phyloP scores from a whole-genome alignment of 371 early-diverging fungal genomes.

The Mucor ambiguus region DNA sequence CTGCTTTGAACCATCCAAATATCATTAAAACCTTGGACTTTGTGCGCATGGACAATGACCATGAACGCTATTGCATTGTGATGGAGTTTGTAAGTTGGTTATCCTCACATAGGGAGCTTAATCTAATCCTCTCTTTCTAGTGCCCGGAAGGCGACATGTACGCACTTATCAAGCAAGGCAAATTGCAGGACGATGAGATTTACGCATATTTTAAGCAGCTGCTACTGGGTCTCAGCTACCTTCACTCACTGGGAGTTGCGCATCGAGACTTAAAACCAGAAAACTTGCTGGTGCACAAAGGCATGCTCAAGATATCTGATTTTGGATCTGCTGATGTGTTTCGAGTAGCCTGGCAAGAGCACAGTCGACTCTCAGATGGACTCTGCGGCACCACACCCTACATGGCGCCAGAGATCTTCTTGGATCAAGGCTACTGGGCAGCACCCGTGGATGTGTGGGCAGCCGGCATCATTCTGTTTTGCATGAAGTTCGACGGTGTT shows the following conservation, averaged over 20 bases:
- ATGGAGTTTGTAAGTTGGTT: conserved; percentile 45
- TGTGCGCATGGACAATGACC: conserved; percentile 37
- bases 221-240: conserved; percentile 67
- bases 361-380: conserved; percentile 69
- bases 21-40: conserved; percentile 28
- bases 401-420: conserved; percentile 80
- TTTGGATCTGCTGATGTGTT: conserved; percentile 95
- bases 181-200: conserved; percentile 29
- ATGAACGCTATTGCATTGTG: conserved; percentile 38
- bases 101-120: too few species aligned
- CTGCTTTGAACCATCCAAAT: conserved; percentile 32
- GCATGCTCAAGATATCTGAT: conserved; percentile 78
- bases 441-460: conserved; percentile 83
- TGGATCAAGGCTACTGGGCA: conserved; percentile 67
- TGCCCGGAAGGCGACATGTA: conserved; percentile 47
- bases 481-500: conserved; percentile 78
- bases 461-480: conserved; percentile 77
- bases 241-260: conserved; percentile 72
- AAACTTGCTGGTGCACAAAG: conserved; percentile 55
- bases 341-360: conserved; percentile 74
- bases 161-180: conserved; percentile 31
- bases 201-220: conserved; percentile 62
- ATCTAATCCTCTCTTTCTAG: too few species aligned
- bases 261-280: conserved; percentile 80
- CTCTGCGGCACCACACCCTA: conserved; percentile 85